Evolutionary conservation across 495 filamentous ascomycete genomes (phyloP).

Genomic region (Barbatosphaeria neglecta): DNA sequence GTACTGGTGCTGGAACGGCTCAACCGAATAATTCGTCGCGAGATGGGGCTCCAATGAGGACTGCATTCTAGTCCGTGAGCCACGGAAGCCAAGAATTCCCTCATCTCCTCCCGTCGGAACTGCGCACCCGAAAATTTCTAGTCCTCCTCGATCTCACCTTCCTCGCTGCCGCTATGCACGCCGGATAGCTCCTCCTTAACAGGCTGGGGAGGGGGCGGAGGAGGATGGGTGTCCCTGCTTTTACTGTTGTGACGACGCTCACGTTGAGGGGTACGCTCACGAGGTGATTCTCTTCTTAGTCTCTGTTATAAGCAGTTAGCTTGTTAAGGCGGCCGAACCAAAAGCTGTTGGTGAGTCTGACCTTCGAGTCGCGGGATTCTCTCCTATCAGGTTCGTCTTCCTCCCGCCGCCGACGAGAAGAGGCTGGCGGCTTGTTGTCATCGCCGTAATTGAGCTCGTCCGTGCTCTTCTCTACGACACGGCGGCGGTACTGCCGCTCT

Average conservation of each 20-base stretch:
- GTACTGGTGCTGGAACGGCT: too few species aligned
- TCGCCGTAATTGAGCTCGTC: constrained; percentile 86
- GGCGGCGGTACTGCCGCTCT: constrained; percentile 70
- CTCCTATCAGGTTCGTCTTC: constrained; percentile 61
- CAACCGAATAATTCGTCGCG: not conserved
- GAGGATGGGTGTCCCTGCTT: constrained; percentile 33
- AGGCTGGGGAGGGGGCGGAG: constrained; percentile 3
- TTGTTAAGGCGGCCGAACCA: not conserved
- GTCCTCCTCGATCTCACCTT: constrained; percentile 96
- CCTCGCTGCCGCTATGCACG: constrained; percentile 81
- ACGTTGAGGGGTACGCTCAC: constrained; percentile 48
- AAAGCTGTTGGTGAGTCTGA: constrained; percentile 15
- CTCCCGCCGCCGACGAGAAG: constrained; percentile 57
- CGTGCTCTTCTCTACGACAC: constrained; percentile 64
- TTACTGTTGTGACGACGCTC: constrained; percentile 42
- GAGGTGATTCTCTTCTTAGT: constrained; percentile 45
- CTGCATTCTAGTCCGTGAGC: not conserved
- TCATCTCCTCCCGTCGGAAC: not conserved
- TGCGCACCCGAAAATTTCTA: constrained; percentile 17
- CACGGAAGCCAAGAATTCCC: not conserved
- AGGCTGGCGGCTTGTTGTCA: constrained; percentile 45
- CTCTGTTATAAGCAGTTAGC: constrained; percentile 28
- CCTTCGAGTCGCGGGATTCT: constrained; percentile 51
- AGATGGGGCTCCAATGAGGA: not conserved
- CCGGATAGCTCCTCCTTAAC: constrained; percentile 52